Base-by-base conservation (phyloP, 2,329 filamentous ascomycete species). In the Seiridium cupressi region DNA sequence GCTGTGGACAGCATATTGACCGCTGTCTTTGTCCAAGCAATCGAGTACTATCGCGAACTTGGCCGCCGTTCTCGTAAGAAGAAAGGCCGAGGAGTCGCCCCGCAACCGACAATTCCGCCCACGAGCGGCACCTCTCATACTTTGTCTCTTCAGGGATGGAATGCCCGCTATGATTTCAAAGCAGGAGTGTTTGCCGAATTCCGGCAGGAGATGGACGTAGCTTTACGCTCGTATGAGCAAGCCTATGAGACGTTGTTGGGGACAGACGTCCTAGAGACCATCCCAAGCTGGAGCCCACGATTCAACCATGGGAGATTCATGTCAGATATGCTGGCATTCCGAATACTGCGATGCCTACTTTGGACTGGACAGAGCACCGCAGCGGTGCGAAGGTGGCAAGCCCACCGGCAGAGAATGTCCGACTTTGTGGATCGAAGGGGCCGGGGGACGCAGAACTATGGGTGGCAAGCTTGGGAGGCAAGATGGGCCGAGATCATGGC, bases 281-380 rank as follows among this genome's bases (percentile, higher is more conserved):
- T 96, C 60, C 90, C 93, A 3, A 93, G 88, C 69, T 97, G 93
- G 93, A 93, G 88, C 66, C 88, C 91, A 13, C 85, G 93, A 61
- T 99, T 94, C 84, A 91, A 97, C 70, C 92, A 98, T 73, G 92
- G 91, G n/a, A 86, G 95, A n/a, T 77, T 95, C 36, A 74, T 98
- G 44, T 90, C 92, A 2, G 95, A 99, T 73, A 77, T 89, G 9
- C 85, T 96, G 64, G 88, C 92, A 1, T 84, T 97, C 57, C 89
- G 94, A 54, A 88, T 90, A 57, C 80, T 98, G 18, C 88, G 94
- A 44, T 95, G 93, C 71, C 81, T 96, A 56, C 76, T 98, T 4
- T 94, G 92, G 88, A 86, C 86, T 62, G 88, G 87, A 18, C 88
- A 93, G 65, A 88, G 89, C n/a, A 92, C 90, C 36, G 81, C 88